phyloP scores from a whole-genome alignment of 2,329 filamentous ascomycete genomes.

The Colletotrichum costaricense region DNA sequence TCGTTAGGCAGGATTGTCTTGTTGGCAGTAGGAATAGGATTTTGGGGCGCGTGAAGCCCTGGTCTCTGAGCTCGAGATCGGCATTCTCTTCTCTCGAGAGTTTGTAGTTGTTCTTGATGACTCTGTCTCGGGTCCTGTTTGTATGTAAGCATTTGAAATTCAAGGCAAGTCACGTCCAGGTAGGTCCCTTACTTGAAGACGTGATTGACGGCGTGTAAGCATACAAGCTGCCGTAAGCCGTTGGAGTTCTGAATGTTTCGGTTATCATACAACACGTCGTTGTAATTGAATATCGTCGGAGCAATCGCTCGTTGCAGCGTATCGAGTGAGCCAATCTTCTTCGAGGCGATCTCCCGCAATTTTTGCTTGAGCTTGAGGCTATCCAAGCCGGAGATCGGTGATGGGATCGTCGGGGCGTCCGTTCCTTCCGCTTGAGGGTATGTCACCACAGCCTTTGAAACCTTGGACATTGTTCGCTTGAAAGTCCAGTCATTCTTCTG shows the following conservation, averaged over 20 bases:
- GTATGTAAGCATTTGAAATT: slow-evolving; percentile 35
- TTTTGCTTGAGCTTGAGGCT: slow-evolving; percentile 77
- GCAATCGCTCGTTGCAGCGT: slow-evolving; percentile 73
- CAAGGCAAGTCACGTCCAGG: neutral
- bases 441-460: slow-evolving; percentile 60
- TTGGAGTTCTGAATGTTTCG: slow-evolving; percentile 76
- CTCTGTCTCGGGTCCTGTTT: slow-evolving; percentile 80
- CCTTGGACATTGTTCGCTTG: slow-evolving; percentile 57
- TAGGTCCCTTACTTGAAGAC: slow-evolving; percentile 76
- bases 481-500: slow-evolving; percentile 63
- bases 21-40: slow-evolving; percentile 92
- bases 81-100: slow-evolving; percentile 74
- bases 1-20: slow-evolving; percentile 83
- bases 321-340: slow-evolving; percentile 68
- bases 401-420: slow-evolving; percentile 46
- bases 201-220: slow-evolving; percentile 90
- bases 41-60: slow-evolving; percentile 95
- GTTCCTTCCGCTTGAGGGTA: slow-evolving; percentile 54
- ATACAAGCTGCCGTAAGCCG: slow-evolving; percentile 76
- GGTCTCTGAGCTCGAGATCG: slow-evolving; percentile 84
- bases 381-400: slow-evolving; percentile 52
- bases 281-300: slow-evolving; percentile 82
- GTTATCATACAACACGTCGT: slow-evolving; percentile 81
- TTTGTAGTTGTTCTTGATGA: slow-evolving; percentile 92
- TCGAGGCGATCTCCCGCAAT: slow-evolving; percentile 65